phyloP scores from a whole-genome alignment of 306 rosid species.

The Cucurbita maxima region DNA sequence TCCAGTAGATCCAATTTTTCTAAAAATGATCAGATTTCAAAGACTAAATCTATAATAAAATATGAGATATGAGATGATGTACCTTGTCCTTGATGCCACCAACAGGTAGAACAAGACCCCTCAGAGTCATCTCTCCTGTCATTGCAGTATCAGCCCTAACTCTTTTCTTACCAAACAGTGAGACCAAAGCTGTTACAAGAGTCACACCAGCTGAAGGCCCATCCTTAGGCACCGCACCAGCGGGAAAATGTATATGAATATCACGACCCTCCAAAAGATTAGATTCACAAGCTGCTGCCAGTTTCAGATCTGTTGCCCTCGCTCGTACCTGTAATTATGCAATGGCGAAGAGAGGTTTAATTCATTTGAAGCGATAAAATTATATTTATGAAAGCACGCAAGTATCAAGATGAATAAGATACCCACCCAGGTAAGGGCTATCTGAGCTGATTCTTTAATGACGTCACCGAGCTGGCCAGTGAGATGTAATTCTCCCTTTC shows the following conservation, averaged over 20 bases:
- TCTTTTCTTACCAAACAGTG: constrained; percentile 61
- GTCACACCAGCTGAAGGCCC: constrained; percentile 99
- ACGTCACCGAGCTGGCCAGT: constrained; percentile 98
- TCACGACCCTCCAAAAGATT: constrained; percentile 81
- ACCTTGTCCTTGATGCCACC: constrained; percentile 99
- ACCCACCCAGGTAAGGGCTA: constrained; percentile 87
- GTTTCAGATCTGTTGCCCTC: constrained; percentile 60
- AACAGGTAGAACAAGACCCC: constrained; percentile 94
- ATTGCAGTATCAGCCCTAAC: constrained; percentile 93
- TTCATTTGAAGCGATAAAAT: neutral
- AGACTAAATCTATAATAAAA: too few relatives aligned
- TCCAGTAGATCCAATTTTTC: too few relatives aligned
- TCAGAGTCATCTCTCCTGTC: constrained; percentile 98
- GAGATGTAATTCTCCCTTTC: constrained; percentile 91
- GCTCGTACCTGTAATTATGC: constrained; percentile 45
- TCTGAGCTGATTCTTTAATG: constrained; percentile 94
- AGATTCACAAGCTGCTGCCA: constrained; percentile 48
- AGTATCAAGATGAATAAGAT: constrained; percentile 13
- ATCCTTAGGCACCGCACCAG: constrained; percentile 97
- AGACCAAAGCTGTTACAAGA: constrained; percentile 87
- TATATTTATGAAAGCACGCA: neutral
- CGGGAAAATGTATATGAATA: constrained; percentile 93
- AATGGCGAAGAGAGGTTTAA: neutral
- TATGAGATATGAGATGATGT: neutral
- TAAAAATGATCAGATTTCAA: too few relatives aligned